These are phyloP conservation scores for Boletus mariae DNA, from an alignment of 1,284 basidiomycete species.

Conservation along the genomic window DNA sequence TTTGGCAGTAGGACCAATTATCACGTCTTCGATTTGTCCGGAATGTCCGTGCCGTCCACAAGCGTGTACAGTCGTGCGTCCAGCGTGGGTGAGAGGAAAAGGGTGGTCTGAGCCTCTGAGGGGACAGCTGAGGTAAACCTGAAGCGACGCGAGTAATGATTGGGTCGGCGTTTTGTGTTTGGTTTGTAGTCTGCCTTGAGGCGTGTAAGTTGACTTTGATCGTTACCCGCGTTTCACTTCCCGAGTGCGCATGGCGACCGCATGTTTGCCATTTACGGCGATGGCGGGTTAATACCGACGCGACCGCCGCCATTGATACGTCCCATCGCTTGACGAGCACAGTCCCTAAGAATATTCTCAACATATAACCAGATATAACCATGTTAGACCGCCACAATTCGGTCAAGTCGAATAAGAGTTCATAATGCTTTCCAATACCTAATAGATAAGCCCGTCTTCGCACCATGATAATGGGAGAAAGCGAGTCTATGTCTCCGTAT, in stretches of 20 bases:
- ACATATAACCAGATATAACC: background rate
- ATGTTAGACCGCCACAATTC: background rate
- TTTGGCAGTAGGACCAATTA: constrained; percentile 11
- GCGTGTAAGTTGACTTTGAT: constrained; percentile 23
- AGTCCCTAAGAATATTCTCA: constrained; percentile 2
- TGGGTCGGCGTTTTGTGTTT: constrained; percentile 20
- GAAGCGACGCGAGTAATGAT: constrained; percentile 16
- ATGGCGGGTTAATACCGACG: constrained; percentile 6
- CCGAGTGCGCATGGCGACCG: constrained; percentile 24
- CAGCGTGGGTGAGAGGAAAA: constrained; percentile 8
- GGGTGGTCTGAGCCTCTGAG: constrained; percentile 5
- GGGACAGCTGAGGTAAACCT: constrained; percentile 30
- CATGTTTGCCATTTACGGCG: constrained; percentile 28
- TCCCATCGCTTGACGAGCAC: constrained; percentile 16
- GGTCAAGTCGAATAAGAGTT: too few relatives aligned
- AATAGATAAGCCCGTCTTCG: background rate
- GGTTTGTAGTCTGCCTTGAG: constrained; percentile 25
- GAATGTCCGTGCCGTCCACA: constrained; percentile 21
- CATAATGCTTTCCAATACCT: too few relatives aligned
- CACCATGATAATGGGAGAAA: background rate
- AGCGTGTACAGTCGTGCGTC: constrained; percentile 10
- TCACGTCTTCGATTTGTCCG: constrained; percentile 34
- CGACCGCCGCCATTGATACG: constrained; percentile 9
- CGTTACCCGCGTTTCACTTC: constrained; percentile 18
- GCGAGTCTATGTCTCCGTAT: background rate